Conservation (phyloP, 1,139 yeast species). For the Hansenula sp. region DNA sequence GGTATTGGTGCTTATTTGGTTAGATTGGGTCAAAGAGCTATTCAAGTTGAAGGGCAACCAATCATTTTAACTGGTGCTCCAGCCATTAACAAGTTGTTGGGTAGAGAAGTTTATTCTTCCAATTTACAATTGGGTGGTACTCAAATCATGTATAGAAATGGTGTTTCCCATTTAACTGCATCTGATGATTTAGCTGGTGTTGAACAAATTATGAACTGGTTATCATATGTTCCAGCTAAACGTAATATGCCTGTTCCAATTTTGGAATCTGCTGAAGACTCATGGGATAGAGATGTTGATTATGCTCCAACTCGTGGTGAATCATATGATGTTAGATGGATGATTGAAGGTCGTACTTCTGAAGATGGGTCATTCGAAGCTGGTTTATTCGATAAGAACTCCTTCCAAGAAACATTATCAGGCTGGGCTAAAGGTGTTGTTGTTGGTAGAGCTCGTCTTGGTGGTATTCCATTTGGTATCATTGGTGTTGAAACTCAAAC, state of each 20-base stretch:
- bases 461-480: constrained; percentile 98
- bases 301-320: constrained; percentile 71
- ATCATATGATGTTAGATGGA: constrained; percentile 90
- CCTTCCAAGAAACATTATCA: constrained; percentile 95
- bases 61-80: constrained; percentile 98
- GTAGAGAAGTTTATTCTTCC: constrained; percentile 95
- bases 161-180: constrained; percentile 97
- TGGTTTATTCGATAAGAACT: constrained; percentile 87
- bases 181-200: constrained; percentile 96
- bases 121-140: constrained; percentile 98
- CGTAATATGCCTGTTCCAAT: constrained; percentile 92
- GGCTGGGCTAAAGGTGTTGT: constrained; percentile 99
- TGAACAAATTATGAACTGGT: constrained; percentile 90
- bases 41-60: constrained; percentile 98
- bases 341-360: constrained; percentile 78
- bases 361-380: constrained; percentile 68
- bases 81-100: constrained; percentile 92
- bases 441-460: constrained; percentile 97
- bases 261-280: constrained; percentile 65
- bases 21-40: constrained; percentile 97
- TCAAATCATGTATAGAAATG: constrained; percentile 96
- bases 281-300: constrained; percentile 93
- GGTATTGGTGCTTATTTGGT: constrained; percentile 99
- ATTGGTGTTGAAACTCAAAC: constrained; percentile 93
- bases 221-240: constrained; percentile 92